phyloP scores from a whole-genome alignment of 768 basidiomycete genomes.

The Lactarius sanguifluus region DNA sequence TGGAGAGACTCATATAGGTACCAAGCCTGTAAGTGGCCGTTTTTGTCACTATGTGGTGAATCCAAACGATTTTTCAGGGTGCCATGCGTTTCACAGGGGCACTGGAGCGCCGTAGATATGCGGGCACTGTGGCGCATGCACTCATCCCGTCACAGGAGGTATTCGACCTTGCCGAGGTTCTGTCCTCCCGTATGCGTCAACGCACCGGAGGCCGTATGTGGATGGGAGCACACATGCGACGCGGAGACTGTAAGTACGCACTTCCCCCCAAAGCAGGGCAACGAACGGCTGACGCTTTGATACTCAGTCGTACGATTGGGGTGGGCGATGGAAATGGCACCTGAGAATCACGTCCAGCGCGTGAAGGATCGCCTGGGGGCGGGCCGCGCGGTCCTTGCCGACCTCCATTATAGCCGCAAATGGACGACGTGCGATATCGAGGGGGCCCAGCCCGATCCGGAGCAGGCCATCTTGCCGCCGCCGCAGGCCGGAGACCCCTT shows the following conservation, averaged over 20 bases:
- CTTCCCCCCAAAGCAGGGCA: neutral
- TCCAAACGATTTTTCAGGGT: slow-evolving; percentile 16
- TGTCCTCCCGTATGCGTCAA: slow-evolving; percentile 39
- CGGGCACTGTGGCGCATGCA: slow-evolving; percentile 15
- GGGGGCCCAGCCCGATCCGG: slow-evolving; percentile 8
- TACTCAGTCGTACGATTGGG: slow-evolving; percentile 34
- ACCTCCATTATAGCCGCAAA: neutral
- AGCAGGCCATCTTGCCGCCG: slow-evolving; percentile 3
- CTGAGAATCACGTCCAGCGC: slow-evolving; percentile 40
- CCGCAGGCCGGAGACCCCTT: slow-evolving; percentile 29
- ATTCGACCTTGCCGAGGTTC: slow-evolving; percentile 35
- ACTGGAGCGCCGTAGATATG: slow-evolving; percentile 9
- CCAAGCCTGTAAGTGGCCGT: slow-evolving; percentile 41
- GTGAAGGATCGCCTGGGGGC: slow-evolving; percentile 34
- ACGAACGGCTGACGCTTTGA: neutral
- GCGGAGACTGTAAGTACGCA: slow-evolving; percentile 41
- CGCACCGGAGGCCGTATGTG: slow-evolving; percentile 39
- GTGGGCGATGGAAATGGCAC: slow-evolving; percentile 40
- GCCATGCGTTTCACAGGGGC: slow-evolving; percentile 27
- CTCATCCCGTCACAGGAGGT: slow-evolving; percentile 18
- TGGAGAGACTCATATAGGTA: slow-evolving; percentile 42
- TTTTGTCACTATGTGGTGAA: neutral
- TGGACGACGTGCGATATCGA: slow-evolving; percentile 18
- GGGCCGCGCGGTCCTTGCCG: slow-evolving; percentile 36
- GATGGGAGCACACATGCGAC: slow-evolving; percentile 47